Conservation (phyloP, 2,329 filamentous ascomycete species). For the Madurella mycetomatis region DNA sequence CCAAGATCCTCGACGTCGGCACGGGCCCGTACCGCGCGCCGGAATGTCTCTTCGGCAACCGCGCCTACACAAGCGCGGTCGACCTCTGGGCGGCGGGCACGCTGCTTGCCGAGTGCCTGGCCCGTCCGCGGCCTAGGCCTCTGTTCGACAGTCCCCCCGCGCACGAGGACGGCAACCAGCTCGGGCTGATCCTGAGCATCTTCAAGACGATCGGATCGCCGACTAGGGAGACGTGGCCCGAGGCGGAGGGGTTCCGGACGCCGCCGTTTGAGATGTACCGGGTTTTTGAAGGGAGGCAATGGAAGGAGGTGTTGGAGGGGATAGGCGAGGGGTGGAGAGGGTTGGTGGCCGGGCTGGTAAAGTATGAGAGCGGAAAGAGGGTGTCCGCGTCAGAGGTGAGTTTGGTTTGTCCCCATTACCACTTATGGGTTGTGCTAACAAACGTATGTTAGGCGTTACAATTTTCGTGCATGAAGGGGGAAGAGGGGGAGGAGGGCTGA, state of each 20-base stretch:
- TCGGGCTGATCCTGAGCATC: conserved; percentile 85
- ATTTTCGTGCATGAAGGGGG: conserved; percentile 11
- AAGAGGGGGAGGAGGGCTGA: not conserved
- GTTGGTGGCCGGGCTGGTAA: conserved; percentile 63
- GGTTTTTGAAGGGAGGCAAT: conserved; percentile 61
- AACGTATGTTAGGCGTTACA: conserved; percentile 10
- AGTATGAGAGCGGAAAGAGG: conserved; percentile 63
- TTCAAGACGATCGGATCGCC: conserved; percentile 91
- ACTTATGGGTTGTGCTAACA: not conserved
- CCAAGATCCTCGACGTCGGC: conserved; percentile 88
- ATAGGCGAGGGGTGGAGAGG: conserved; percentile 56
- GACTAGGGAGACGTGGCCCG: conserved; percentile 75
- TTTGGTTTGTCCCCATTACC: not conserved
- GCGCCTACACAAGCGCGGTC: conserved; percentile 63
- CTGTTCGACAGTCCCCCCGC: conserved; percentile 75
- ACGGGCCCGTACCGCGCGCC: conserved; percentile 88
- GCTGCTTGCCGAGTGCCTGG: conserved; percentile 72
- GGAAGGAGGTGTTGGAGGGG: conserved; percentile 65
- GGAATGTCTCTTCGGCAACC: conserved; percentile 83
- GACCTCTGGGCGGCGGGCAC: conserved; percentile 90
- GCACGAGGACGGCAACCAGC: conserved; percentile 80
- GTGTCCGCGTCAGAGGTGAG: conserved; percentile 51
- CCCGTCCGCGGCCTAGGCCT: conserved; percentile 47
- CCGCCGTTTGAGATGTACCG: conserved; percentile 91
- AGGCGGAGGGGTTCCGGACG: conserved; percentile 60